Conservation (phyloP, 225 moss, liverwort and hornwort genomes). For the Climacium dendroides region DNA sequence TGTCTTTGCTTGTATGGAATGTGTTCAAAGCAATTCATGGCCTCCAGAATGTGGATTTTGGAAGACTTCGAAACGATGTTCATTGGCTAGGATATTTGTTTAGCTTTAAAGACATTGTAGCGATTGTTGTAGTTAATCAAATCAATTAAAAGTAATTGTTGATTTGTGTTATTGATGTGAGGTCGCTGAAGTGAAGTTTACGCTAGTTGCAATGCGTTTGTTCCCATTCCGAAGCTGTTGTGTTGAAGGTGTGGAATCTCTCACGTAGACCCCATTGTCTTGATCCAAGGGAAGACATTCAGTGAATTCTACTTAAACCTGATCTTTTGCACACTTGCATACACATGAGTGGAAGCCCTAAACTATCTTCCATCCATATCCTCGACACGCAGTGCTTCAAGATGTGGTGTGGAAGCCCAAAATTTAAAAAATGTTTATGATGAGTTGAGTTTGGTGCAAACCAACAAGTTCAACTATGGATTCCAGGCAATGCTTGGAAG, state of each 20-base stretch:
- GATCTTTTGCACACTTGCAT: neutral
- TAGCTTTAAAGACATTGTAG: neutral
- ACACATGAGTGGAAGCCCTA: neutral
- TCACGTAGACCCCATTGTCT: neutral
- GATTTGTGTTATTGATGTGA: neutral
- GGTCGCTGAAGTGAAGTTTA: too few relatives aligned
- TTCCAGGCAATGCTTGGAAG: too few relatives aligned
- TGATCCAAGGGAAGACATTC: neutral
- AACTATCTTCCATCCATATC: neutral
- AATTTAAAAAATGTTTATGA: too few relatives aligned
- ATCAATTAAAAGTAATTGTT: fast-evolving
- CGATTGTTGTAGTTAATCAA: neutral
- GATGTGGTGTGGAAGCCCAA: too few relatives aligned
- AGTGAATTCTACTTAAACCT: neutral
- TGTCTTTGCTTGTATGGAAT: neutral
- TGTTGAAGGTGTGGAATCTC: neutral
- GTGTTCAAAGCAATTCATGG: too few relatives aligned
- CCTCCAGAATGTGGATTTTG: neutral
- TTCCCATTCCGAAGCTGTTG: neutral
- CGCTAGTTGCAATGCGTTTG: too few relatives aligned
- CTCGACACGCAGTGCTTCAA: neutral
- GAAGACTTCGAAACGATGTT: too few relatives aligned
- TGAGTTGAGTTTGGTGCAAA: too few relatives aligned
- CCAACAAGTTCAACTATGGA: too few relatives aligned
- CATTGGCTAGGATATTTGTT: too few relatives aligned